Evolutionary conservation across 257 asterid genomes (phyloP), one percentile per base, ranked within the genome.

Genomic region (Solanum tarapatanum): DNA sequence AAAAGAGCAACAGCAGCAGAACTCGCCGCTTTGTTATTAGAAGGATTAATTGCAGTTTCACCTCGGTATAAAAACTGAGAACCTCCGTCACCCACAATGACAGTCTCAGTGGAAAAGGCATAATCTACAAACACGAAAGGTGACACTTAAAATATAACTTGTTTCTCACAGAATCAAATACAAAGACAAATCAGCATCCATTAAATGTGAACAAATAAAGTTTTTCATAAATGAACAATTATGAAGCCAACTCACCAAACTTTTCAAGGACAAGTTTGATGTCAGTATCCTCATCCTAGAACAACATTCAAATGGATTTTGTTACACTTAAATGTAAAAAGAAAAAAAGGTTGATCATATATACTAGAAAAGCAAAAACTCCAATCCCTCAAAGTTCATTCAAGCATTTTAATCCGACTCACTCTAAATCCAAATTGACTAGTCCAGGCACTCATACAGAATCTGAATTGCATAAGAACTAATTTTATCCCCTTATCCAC

Each of bases 51-150:
- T 88, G 86, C n/a, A 12, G 89, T 87, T 79, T 89, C 86, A 89
- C 94, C 90, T 90, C 86, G 88, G 89, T 90, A 94, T 86, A 91
- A 87, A 89, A 91, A 91, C 37, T 88, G 87, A 88, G 93, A 88
- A 77, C 94, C 92, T 28, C 93, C 92, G 72, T 93, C 97, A 85
- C 99, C 99, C 88, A 94, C 94, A 90, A 96, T 86, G 85, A 82
- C 69, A 28, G 98, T 96, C 86, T 92, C 98, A 84, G 70, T 82
- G 30, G 98, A 68, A 84, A 96, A 94, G 84, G 95, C 94, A 88
- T 87, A 91, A 86, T 95, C 99, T 95, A 91, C 86, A 72, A 88
- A 88, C 90, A 87, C 24, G 7, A 87, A 83, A 85, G 82, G 19
- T 32, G 35, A 55, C 77, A 77, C 85, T 35, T 85, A 28, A 51